Evolutionary conservation across 2,329 filamentous ascomycete species (phyloP), one percentile per base, ranked within the genome.

Genomic region (Fusarium tuaranense): DNA sequence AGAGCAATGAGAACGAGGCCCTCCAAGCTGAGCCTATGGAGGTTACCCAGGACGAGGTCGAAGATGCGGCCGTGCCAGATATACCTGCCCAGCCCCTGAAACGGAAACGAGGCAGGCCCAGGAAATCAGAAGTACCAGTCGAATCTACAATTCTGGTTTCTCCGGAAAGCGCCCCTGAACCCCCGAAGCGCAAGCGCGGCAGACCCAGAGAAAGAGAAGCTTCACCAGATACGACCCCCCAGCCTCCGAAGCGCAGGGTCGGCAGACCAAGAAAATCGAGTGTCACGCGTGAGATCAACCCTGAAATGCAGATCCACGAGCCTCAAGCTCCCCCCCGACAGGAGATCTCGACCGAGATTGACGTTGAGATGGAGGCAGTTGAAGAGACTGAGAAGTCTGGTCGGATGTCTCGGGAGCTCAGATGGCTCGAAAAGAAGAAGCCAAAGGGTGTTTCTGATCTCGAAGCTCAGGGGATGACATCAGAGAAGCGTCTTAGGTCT

Each of bases 91-190:
- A 70, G 27, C 41, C 66, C 18, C 60, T 36, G n/a, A 75, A 73
- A 48, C 70, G 72, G 14, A 78, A 75, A 55, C 71, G 74, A 34
- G 76, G 78, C 25, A 77, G 78, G 12, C 72, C 78, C 20, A 77
- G 66, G 32, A 71, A 67, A 38, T 70, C 67, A n/a, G 67, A 68
- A 55, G 44, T 25, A 18, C 18, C 20, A 27, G 6, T 18, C 25
- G 36, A 25, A 25, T 4, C 36, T 14, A 22, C 55, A 20, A 30
- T 14, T 14, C 7, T 57, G 5, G 25, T 27, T 16, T 9, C 48
- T 20, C 16, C 20, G 9, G 41, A 14, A 10, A 25, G 13, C 16
- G 13, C 13, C 4, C 9, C 39, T 18, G 18, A 14, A 1, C 41
- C 62, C 16, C 63, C 27, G 25, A 75, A 72, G 46, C 69, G 72